Conservation (phyloP, 2,329 filamentous ascomycete species). For the Ophiocordyceps australis region DNA sequence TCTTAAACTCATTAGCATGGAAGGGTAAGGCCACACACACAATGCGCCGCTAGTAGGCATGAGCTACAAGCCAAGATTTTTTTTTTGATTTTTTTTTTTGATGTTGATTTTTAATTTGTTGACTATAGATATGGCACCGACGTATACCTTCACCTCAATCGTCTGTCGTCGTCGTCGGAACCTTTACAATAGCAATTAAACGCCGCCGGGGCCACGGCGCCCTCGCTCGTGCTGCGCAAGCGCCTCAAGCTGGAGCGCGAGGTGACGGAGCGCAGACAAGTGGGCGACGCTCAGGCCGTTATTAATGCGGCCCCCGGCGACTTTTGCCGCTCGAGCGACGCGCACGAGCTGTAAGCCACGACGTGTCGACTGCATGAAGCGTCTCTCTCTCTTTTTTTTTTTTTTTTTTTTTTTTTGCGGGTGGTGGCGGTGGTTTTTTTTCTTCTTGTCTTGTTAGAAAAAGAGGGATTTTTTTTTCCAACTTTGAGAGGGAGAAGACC, state of each 20-base stretch:
- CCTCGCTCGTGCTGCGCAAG: constrained; percentile 32
- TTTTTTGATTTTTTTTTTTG: too few relatives aligned
- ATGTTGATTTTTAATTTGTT: too few relatives aligned
- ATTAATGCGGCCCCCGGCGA: constrained; percentile 32
- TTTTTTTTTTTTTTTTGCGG: too few relatives aligned
- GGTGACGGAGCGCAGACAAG: constrained; percentile 73
- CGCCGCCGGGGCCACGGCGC: constrained; percentile 15
- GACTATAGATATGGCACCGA: constrained; percentile 75
- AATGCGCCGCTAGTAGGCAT: too few relatives aligned
- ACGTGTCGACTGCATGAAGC: not conserved
- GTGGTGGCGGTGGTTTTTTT: too few relatives aligned
- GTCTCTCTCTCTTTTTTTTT: too few relatives aligned
- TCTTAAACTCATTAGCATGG: constrained; percentile 96
- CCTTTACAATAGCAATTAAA: constrained; percentile 85
- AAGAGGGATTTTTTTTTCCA: too few relatives aligned
- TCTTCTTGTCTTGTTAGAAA: too few relatives aligned
- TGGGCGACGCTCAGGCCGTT: constrained; percentile 70
- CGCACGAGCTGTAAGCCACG: constrained; percentile 14
- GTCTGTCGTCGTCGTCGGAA: constrained; percentile 86
- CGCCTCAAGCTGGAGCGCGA: constrained; percentile 49
- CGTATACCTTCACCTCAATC: constrained; percentile 94
- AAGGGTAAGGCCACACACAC: constrained; percentile 83
- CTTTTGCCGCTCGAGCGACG: constrained; percentile 8
- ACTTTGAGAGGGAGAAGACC: too few relatives aligned
- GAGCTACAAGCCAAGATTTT: too few relatives aligned